Conservation (phyloP, 108 stramenopile species). For the Skeletonema marinoi region DNA sequence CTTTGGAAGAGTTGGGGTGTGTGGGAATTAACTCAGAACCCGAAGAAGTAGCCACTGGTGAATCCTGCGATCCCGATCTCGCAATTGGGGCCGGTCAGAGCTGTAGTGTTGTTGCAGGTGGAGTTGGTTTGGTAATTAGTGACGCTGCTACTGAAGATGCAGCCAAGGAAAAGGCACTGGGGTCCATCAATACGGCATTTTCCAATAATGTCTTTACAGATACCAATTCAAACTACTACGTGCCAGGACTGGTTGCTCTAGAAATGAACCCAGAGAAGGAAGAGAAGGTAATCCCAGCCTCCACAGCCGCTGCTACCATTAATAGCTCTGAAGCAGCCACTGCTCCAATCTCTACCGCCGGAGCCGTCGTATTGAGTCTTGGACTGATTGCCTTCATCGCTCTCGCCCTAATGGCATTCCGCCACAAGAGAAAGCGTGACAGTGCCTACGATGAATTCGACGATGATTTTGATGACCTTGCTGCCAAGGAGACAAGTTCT, state of each 20-base stretch:
- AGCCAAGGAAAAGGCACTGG: background rate
- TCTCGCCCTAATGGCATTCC: background rate
- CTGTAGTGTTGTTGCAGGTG: background rate
- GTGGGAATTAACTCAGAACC: background rate
- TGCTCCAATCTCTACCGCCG: background rate
- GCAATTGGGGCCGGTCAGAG: background rate
- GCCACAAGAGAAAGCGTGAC: slow-evolving; percentile 1
- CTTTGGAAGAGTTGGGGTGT: background rate
- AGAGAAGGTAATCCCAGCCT: background rate
- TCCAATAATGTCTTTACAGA: background rate
- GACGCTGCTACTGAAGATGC: background rate
- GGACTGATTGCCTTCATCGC: background rate
- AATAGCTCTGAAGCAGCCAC: background rate
- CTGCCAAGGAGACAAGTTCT: background rate
- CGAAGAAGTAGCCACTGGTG: background rate
- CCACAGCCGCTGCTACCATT: background rate
- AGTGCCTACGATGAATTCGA: background rate
- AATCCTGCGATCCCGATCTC: background rate
- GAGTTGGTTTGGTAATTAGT: background rate
- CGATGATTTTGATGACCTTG: background rate
- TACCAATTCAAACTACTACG: background rate
- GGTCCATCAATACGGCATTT: background rate
- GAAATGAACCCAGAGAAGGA: background rate
- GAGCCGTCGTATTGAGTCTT: background rate
- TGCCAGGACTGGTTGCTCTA: background rate